Evolutionary conservation across 441 rosid species (phyloP).

Genomic region (Arabidopsis hybrid): DNA sequence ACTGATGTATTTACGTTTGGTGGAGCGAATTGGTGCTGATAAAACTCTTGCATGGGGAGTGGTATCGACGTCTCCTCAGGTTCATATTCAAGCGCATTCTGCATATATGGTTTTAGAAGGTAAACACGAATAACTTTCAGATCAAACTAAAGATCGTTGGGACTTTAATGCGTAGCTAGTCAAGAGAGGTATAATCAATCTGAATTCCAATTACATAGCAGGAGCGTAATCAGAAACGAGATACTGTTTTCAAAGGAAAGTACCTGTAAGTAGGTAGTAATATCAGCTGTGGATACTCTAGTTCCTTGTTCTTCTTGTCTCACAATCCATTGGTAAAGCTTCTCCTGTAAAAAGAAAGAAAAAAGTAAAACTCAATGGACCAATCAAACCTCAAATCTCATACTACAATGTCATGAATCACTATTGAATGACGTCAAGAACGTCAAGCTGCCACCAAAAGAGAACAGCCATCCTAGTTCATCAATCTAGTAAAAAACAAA

Average conservation of each 20-base stretch:
- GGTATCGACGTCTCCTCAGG: constrained; percentile 55
- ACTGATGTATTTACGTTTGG: constrained; percentile 43
- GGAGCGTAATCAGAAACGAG: background rate
- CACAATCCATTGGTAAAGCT: constrained; percentile 70
- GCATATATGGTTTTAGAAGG: constrained; percentile 9
- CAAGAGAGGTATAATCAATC: constrained; percentile 2
- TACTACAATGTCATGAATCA: background rate
- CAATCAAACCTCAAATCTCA: background rate
- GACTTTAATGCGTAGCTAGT: background rate
- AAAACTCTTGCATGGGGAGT: constrained; percentile 50
- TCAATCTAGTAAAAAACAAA: constrained; percentile 11
- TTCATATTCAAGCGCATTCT: constrained; percentile 70
- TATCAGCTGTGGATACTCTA: constrained; percentile 58
- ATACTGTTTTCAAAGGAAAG: constrained; percentile 8
- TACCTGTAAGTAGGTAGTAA: constrained; percentile 69
- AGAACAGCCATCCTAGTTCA: constrained; percentile 12
- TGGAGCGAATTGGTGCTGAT: constrained; percentile 46
- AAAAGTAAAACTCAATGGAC: constrained; percentile 5
- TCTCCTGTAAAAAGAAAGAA: constrained; percentile 51
- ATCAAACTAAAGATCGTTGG: constrained; percentile 23
- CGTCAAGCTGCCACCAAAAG: background rate
- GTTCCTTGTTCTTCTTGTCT: constrained; percentile 70
- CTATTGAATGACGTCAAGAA: background rate
- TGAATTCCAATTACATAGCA: background rate
- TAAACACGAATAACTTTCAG: background rate